Percentiles rank a stretch among this genome's conserved stretches.
Conservation (phyloP, 495 filamentous ascomycete genomes). For the Annulohypoxylon maeteangense region DNA sequence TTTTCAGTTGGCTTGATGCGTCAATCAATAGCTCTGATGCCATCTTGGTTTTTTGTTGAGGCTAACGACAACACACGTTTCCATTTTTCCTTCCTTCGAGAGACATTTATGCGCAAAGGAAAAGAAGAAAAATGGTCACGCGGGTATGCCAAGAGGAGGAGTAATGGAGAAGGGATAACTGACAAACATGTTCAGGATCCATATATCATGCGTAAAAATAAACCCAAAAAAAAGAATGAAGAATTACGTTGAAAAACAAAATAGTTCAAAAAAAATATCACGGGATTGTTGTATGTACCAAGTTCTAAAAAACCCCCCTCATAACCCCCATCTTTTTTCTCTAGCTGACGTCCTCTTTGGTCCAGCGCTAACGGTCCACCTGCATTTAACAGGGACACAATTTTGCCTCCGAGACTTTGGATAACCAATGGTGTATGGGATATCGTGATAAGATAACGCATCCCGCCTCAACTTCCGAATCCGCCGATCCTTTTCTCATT, state of each 20-base stretch:
- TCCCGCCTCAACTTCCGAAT: slow-evolving; percentile 40
- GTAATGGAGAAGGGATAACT: slow-evolving; percentile 8
- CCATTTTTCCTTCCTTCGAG: slow-evolving; percentile 18
- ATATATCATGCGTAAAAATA: slow-evolving; percentile 6
- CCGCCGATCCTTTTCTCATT: slow-evolving; percentile 36
- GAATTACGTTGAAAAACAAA: neutral
- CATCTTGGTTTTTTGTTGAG: slow-evolving; percentile 29
- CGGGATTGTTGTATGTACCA: neutral
- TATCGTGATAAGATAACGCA: slow-evolving; percentile 40
- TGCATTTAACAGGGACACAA: slow-evolving; percentile 16
- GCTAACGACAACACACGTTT: slow-evolving; percentile 28
- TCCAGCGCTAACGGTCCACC: slow-evolving; percentile 10
- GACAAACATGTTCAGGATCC: neutral
- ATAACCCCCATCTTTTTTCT: slow-evolving; percentile 14
- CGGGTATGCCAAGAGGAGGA: slow-evolving; percentile 6
- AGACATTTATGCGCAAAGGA: slow-evolving; percentile 24
- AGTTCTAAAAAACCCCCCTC: neutral
- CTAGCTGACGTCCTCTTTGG: slow-evolving; percentile 13
- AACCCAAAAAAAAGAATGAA: slow-evolving; percentile 17
- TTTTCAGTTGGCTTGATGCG: slow-evolving; percentile 39
- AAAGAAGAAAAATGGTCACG: slow-evolving; percentile 1
- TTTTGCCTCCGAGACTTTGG: slow-evolving; percentile 27
- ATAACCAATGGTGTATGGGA: slow-evolving; percentile 36
- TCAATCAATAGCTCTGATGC: slow-evolving; percentile 42
- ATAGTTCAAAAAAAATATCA: slow-evolving; percentile 1